Base-by-base conservation (phyloP, 2,329 filamentous ascomycete species). In the Herpotrichia juniperi region DNA sequence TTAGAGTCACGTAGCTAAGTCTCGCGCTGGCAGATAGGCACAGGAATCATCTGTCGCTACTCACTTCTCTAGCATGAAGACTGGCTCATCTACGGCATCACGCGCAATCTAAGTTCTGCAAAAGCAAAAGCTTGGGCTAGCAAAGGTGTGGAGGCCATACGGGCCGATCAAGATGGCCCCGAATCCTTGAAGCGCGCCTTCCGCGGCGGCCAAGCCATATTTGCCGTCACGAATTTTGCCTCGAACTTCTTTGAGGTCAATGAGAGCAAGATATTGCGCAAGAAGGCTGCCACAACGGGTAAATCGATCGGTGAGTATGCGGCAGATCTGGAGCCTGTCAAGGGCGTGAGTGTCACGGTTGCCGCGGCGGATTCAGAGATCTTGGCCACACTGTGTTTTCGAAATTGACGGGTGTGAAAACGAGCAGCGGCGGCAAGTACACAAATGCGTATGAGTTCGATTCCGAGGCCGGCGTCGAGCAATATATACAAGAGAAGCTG, bases 381-480 rank as follows among this genome's bases (percentile, higher is more conserved):
- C 66, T 2, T 59, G 72, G 62, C 49, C 57, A 2, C 57, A 66
- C 46, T 58, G 67, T 0, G 34, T 24, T 10, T 52, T 61, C n/a
- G n/a, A n/a, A n/a, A n/a, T n/a, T n/a, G n/a, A n/a, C n/a, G n/a
- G n/a, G n/a, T n/a, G n/a, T n/a, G n/a, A n/a, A n/a, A n/a, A n/a
- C n/a, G 26, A 63, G 76, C 34, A 64, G 64, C 0, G 48, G 54
- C n/a, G 75, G 75, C 5, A 66, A 64, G 12, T 61, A 75, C 11
- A 63, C 54, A 19, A 57, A 73, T 22, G 72, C 74, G 2, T 56
- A 76, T 54, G 79, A 83, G 56, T 87, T 86, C 53, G 84, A 87
- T 66, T 73, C 68, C 64, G 86, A 87, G 63, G 83, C 82, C 16
- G 70, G 78, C 10, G 77, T 83, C 0, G 83, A 84, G 57, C 59